Conservation (phyloP, 495 filamentous ascomycete species). For the Podospora sp. region DNA sequence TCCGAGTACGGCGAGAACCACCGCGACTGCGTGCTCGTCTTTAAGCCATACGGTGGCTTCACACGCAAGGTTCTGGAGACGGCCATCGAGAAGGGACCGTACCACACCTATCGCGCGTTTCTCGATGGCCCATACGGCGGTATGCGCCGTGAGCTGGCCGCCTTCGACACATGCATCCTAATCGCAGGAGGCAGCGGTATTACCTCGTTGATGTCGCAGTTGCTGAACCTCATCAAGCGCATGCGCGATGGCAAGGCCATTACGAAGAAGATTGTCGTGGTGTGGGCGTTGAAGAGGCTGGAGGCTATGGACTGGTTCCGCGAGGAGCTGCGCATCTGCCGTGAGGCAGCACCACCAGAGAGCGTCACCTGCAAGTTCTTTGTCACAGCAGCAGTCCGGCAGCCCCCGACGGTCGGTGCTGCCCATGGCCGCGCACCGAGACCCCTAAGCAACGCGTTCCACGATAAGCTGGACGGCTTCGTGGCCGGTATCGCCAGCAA, state of each 20-base stretch:
- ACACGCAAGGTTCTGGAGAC: constrained; percentile 77
- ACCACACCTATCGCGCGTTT: constrained; percentile 85
- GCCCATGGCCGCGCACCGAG: constrained; percentile 53
- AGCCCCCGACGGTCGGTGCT: constrained; percentile 34
- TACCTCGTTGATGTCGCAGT: constrained; percentile 86
- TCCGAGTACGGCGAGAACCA: constrained; percentile 85
- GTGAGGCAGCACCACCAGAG: constrained; percentile 80
- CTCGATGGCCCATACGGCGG: constrained; percentile 94
- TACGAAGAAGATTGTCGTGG: constrained; percentile 82
- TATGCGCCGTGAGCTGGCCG: constrained; percentile 86
- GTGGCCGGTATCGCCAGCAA: constrained; percentile 80
- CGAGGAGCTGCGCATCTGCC: constrained; percentile 88
- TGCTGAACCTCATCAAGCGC: constrained; percentile 88
- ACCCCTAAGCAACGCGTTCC: constrained; percentile 69
- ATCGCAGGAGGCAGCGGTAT: constrained; percentile 95
- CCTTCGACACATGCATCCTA: constrained; percentile 90
- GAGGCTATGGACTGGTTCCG: constrained; percentile 98
- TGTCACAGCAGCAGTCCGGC: constrained; percentile 73
- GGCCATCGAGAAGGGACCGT: constrained; percentile 77
- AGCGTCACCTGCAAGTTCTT: constrained; percentile 92
- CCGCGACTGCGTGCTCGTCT: constrained; percentile 85
- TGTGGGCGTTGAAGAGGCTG: constrained; percentile 86
- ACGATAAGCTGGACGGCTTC: constrained; percentile 82
- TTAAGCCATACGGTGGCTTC: constrained; percentile 88
- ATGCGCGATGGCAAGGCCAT: constrained; percentile 93